A percentile compares a stretch with the other conserved stretches of the same genome.
Conservation (phyloP, 495 filamentous ascomycete species). For the Trichoderma gamsii region DNA sequence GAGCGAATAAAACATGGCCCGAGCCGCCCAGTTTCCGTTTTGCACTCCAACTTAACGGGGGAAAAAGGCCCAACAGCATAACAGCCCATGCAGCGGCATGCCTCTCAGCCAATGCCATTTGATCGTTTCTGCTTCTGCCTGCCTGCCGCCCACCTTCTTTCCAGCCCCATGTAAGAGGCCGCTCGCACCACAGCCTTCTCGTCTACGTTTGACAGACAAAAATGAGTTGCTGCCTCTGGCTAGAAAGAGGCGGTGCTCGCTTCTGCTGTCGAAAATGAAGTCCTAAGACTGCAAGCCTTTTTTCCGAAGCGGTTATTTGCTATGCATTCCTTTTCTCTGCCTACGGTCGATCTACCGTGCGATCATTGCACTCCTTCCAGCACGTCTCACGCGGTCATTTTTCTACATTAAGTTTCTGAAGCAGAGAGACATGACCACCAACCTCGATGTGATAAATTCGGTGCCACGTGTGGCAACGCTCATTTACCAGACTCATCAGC, state of each 20-base stretch:
- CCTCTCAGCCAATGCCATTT: neutral
- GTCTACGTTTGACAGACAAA: neutral
- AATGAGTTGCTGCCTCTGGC: neutral
- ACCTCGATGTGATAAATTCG: constrained; percentile 1
- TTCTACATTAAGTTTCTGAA: neutral
- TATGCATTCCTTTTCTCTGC: neutral
- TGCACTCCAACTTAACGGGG: neutral
- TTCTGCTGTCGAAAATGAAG: neutral
- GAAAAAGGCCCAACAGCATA: neutral
- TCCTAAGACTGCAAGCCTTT: neutral
- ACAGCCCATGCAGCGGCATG: neutral
- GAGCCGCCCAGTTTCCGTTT: neutral
- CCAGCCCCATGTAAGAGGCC: neutral
- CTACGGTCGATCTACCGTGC: neutral
- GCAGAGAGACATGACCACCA: constrained; percentile 7
- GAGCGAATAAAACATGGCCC: neutral
- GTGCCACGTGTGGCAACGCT: constrained; percentile 1
- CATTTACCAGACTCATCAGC: constrained; percentile 6
- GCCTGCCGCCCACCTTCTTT: neutral
- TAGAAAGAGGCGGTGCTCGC: neutral
- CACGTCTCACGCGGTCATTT: neutral
- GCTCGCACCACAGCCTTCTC: neutral
- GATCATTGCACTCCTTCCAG: neutral
- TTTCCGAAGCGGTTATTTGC: neutral
- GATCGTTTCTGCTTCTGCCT: neutral